Evolutionary conservation across 257 asterid genomes (phyloP).

Genomic region (Rehmannia glutinosa): DNA sequence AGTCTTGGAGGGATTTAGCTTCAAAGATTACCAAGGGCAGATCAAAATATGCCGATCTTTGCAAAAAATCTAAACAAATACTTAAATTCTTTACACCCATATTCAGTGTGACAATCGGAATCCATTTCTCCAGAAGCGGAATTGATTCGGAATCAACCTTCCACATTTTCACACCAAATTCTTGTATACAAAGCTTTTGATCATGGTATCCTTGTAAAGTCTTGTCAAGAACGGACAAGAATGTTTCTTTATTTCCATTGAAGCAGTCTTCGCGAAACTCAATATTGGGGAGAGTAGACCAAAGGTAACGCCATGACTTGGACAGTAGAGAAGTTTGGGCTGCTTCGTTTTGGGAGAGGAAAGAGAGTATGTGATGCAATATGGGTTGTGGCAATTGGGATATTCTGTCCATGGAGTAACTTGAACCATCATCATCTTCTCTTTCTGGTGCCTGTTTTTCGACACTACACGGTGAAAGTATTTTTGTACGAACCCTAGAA

Average conservation of each 20-base stretch:
- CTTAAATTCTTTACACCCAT: background rate
- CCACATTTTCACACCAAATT: background rate
- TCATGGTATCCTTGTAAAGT: background rate
- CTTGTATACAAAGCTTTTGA: background rate
- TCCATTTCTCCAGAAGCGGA: background rate
- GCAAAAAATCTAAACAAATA: background rate
- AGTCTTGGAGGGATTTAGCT: background rate
- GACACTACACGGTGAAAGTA: too few relatives aligned
- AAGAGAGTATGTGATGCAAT: background rate
- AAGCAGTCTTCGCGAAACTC: background rate
- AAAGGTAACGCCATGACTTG: background rate
- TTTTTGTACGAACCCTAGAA: too few relatives aligned
- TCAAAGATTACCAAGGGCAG: background rate
- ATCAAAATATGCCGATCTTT: background rate
- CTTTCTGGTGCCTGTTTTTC: too few relatives aligned
- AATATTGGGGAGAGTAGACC: background rate
- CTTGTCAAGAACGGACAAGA: background rate
- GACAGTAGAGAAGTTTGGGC: background rate
- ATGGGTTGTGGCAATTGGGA: background rate
- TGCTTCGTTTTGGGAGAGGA: background rate
- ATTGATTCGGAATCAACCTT: background rate
- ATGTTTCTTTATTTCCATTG: background rate
- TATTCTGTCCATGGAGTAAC: background rate
- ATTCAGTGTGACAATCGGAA: background rate
- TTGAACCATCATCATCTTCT: too few relatives aligned